Conservation (phyloP, 2,329 filamentous ascomycete genomes). For the Coniosporium tulheliwenetii region DNA sequence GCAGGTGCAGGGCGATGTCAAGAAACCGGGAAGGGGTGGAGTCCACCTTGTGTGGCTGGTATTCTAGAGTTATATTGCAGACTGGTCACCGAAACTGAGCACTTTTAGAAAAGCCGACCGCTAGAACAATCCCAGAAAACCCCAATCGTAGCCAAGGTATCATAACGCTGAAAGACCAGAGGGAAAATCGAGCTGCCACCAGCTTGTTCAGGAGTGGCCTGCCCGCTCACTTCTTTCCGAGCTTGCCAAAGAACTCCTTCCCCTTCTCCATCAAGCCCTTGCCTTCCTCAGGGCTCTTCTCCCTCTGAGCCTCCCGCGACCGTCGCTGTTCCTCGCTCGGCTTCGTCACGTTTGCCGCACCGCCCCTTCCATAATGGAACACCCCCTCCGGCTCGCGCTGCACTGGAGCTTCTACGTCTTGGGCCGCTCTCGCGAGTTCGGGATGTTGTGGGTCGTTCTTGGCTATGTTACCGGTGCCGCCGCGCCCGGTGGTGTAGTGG, state of each 20-base stretch:
- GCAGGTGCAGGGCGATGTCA: too few relatives aligned
- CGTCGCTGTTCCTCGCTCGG: background rate
- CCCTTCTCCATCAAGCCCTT: background rate
- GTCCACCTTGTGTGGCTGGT: too few relatives aligned
- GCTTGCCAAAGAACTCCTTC: background rate
- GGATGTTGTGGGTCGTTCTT: constrained; percentile 52
- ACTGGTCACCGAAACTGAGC: too few relatives aligned
- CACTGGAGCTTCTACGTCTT: constrained; percentile 55
- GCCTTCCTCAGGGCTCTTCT: background rate
- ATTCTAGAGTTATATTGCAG: too few relatives aligned
- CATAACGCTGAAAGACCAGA: too few relatives aligned
- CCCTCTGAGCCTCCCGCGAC: background rate
- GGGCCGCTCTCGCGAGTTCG: constrained; percentile 56
- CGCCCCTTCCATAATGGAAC: constrained; percentile 57
- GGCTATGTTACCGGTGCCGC: constrained; percentile 80
- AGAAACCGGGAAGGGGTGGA: too few relatives aligned
- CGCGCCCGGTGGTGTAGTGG: constrained; percentile 80
- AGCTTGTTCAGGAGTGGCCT: too few relatives aligned
- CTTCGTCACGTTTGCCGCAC: constrained; percentile 49
- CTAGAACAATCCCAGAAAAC: too few relatives aligned
- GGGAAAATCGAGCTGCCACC: too few relatives aligned
- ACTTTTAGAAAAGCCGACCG: too few relatives aligned
- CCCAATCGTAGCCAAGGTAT: too few relatives aligned
- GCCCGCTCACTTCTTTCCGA: background rate
- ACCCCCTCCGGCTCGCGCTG: constrained; percentile 38